Base-by-base conservation (phyloP, 176 grass and related monocot species). In the Raddia guianensis region DNA sequence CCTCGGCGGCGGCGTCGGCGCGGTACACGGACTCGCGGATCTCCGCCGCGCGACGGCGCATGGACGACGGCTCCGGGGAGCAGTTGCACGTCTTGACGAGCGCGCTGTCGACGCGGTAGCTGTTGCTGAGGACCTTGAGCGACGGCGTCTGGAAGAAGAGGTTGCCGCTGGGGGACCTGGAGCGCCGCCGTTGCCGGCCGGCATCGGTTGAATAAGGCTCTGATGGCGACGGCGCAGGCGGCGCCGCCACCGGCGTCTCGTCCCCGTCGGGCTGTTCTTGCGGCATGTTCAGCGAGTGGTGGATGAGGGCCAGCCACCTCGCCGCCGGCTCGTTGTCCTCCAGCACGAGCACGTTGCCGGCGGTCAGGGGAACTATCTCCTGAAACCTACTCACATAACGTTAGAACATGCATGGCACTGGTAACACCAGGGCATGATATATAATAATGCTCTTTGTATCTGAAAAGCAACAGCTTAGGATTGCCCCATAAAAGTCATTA, bases 81-180 rank as follows among this genome's bases (percentile, higher is more conserved):
- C 96, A 98, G 84, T 91, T 98, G 86, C 96, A 98, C 20, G 86
- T 88, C 84, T 98, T 98, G 52, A 98, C 96, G 9, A 98, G 88
- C 1, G 86, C 81, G 70, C 88, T 91, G 86, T 93, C 90, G 32
- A 87, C 92, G 57, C 92, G 86, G 76, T 91, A 95, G 84, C 90
- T 91, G 81, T 91, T 93, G 80, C 90, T 93, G 84, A 98, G 85
- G 19, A 85, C 61, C 72, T 95, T 98, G 66, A 95, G 88, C 14
- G 88, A 91, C 37, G 90, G 89, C 73, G 90, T 98, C 57, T 98
- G 91, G 86, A 95, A 95, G 78, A 93, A 85, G 49, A 82, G 74
- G 44, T 73, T 60, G 66, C 81, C 68, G 74, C 77, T 70, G 12
- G 76, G 44, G 49, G 77, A 78, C 53, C 48, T 67, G 15, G 84